Base-by-base conservation (phyloP, 2,329 filamentous ascomycete genomes). In the Ophiostoma montium region DNA sequence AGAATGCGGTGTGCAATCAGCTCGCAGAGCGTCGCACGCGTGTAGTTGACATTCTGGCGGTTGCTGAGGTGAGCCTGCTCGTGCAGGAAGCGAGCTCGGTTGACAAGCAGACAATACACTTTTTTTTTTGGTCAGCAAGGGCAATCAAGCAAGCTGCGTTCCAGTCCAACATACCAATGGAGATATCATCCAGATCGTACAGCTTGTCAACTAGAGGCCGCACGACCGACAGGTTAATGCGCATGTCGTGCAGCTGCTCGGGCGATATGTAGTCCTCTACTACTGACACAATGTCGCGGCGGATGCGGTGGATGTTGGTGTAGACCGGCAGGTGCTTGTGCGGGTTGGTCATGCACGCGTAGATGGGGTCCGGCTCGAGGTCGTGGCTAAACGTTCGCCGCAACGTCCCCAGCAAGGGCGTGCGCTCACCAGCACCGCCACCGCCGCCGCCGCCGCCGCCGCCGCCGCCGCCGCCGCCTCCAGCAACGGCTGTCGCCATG, bases 41-140 rank as follows among this genome's bases (percentile, higher is more conserved):
- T 87, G 53, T 79, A 79, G 61, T 86, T 82, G 53, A 92, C 85
- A 53, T 86, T 90, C 61, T 89, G 84, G 53, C 86, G 80, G 59
- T 87, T 86, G 57, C 77, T 76, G 58, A 85, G 75, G 58, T 83
- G 81, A 11, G 78, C 72, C 61, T 92, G 85, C 62, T 92, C 84
- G 49, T 82, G 75, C 21, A 89, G 69, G 58, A 92, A 92, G 59
- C 88, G 83, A 32, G 80, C 78, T 13, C 85, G 76, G 59, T 94
- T 92, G 55, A 92, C 85, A 19, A 94, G 73, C 52, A 94, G 67
- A 61, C 85, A 90, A 62, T 90, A 92, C 11, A 92, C 84, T 27
- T n/a, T n/a, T n/a, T n/a, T n/a, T n/a, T n/a, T n/a, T n/a, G n/a
- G n/a, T n/a, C n/a, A n/a, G n/a, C n/a, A n/a, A n/a, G n/a, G n/a